These are phyloP conservation scores for Apiotrichum akiyoshidainum DNA, from an alignment of 1,284 basidiomycete genomes.

Conservation along the genomic window DNA sequence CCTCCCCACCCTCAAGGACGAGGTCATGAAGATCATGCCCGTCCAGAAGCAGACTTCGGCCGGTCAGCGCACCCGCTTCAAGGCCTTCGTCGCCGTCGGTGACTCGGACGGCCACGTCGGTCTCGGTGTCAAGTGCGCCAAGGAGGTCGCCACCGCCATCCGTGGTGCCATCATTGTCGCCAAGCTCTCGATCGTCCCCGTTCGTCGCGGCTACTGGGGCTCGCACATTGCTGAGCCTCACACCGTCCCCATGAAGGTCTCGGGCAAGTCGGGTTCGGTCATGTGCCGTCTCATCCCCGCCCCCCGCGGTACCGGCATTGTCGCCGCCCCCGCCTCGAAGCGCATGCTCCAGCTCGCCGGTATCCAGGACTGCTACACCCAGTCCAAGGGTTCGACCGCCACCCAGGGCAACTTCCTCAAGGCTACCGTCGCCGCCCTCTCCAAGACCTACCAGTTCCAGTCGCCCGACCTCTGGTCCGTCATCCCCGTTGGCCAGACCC, in stretches of 20 bases:
- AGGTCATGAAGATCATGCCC: constrained; percentile 99
- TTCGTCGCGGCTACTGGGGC: constrained; percentile 99
- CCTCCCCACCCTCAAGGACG: constrained; percentile 94
- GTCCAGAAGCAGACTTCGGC: constrained; percentile 99
- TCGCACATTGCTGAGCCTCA: constrained; percentile 97
- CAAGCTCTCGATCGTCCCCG: constrained; percentile 95
- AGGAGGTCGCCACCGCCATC: constrained; percentile 99
- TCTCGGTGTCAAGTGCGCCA: constrained; percentile 99
- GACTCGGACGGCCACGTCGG: constrained; percentile 97
- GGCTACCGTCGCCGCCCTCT: constrained; percentile 95
- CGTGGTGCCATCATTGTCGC: constrained; percentile 98
- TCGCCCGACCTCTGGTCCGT: constrained; percentile 97
- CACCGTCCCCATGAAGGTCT: constrained; percentile 98
- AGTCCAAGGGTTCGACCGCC: constrained; percentile 95
- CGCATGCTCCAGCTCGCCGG: constrained; percentile 95
- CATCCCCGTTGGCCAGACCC: constrained; percentile 73
- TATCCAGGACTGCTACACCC: constrained; percentile 78
- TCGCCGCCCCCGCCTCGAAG: constrained; percentile 96
- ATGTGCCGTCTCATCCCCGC: constrained; percentile 99
- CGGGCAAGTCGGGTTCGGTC: constrained; percentile 97
- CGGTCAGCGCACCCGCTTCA: constrained; percentile 99
- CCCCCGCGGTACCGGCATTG: constrained; percentile 98
- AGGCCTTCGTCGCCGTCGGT: constrained; percentile 99
- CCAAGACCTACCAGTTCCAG: constrained; percentile 93
- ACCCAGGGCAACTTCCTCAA: constrained; percentile 99